These are phyloP conservation scores for Microthyrium microscopicum DNA, from an alignment of 2,329 filamentous ascomycete genomes.

Conservation along the genomic window DNA sequence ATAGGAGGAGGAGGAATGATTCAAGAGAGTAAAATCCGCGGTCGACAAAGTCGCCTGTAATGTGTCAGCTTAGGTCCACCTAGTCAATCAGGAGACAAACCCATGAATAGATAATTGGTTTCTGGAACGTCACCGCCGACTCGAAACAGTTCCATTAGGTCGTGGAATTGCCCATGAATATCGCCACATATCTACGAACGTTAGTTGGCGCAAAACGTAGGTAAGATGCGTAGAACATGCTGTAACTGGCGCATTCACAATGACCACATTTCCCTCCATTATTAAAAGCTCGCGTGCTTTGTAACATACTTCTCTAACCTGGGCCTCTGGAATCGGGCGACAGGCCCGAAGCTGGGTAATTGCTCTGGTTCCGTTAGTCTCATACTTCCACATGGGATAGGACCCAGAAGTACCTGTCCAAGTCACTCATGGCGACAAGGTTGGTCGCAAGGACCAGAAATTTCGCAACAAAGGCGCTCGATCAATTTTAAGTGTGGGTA, in stretches of 20 bases:
- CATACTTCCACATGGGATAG: background rate
- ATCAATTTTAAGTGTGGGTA: too few species aligned
- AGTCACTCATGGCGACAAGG: conserved; percentile 58
- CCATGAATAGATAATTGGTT: conserved; percentile 96
- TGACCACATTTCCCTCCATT: conserved; percentile 94
- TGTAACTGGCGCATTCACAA: conserved; percentile 86
- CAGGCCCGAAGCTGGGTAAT: conserved; percentile 93
- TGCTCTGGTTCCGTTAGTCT: conserved; percentile 39
- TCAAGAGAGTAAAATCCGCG: conserved; percentile 96
- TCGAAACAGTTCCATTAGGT: conserved; percentile 90
- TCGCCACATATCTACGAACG: conserved; percentile 67
- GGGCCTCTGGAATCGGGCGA: conserved; percentile 83
- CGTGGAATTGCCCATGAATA: conserved; percentile 93
- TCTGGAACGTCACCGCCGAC: conserved; percentile 89
- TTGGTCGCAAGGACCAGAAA: background rate
- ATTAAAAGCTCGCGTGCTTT: conserved; percentile 92
- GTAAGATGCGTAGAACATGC: conserved; percentile 29
- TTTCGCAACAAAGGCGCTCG: too few species aligned
- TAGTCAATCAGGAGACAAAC: conserved; percentile 25
- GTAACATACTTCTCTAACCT: conserved; percentile 94
- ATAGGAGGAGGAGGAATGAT: conserved; percentile 86
- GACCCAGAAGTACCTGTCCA: conserved; percentile 55
- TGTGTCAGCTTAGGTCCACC: conserved; percentile 5
- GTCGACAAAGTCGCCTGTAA: conserved; percentile 80
- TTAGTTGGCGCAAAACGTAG: conserved; percentile 4